Conservation (phyloP, 495 filamentous ascomycete species). For the Podospora pseudoanserina region DNA sequence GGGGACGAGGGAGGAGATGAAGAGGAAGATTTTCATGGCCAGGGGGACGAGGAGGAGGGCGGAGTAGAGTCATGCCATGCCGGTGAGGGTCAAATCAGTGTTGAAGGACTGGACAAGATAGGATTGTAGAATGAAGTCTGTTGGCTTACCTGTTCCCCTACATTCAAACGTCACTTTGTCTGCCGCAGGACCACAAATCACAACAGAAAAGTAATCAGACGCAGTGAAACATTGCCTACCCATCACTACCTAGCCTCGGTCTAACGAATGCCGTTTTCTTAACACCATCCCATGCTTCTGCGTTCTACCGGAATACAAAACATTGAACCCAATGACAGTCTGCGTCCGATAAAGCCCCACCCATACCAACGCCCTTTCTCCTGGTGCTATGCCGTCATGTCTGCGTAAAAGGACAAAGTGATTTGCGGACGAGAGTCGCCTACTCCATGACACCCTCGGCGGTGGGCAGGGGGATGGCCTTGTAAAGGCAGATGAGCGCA, state of each 20-base stretch:
- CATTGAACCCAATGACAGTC: not conserved
- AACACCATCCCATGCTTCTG: not conserved
- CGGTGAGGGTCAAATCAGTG: too few species aligned
- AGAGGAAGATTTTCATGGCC: conserved; percentile 27
- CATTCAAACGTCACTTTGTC: too few species aligned
- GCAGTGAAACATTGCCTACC: not conserved
- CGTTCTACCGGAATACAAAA: not conserved
- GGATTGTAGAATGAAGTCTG: too few species aligned
- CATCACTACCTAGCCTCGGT: not conserved
- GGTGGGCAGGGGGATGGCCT: conserved; percentile 64
- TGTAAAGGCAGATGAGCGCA: conserved; percentile 87
- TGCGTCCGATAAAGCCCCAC: not conserved
- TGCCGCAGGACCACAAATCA: too few species aligned
- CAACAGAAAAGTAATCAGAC: too few species aligned
- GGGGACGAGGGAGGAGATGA: conserved; percentile 14
- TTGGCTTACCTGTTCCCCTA: too few species aligned
- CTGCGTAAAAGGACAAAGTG: not conserved
- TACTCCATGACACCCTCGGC: conserved; percentile 39
- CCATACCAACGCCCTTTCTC: not conserved
- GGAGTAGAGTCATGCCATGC: too few species aligned
- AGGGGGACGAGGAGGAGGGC: conserved; percentile 27
- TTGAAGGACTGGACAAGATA: too few species aligned
- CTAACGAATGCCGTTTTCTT: not conserved
- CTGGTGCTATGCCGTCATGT: not conserved
- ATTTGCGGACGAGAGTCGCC: not conserved